These are phyloP conservation scores for Cryptosporidium sp. DNA, from an alignment of 169 alveolate species.

Conservation along the genomic window DNA sequence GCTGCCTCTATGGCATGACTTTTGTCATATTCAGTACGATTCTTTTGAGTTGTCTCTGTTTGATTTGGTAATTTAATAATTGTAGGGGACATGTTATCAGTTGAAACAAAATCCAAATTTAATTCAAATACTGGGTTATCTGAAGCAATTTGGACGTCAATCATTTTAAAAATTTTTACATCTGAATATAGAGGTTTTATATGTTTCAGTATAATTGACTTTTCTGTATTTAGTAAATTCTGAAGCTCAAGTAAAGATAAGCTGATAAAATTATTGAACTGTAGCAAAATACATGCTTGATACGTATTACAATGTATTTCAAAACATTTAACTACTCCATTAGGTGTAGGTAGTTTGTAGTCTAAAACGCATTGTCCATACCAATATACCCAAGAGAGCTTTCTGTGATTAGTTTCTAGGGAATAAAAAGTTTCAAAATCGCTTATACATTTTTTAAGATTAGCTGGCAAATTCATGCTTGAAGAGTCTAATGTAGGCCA, in stretches of 20 bases:
- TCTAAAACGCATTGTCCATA: slow-evolving; percentile 80
- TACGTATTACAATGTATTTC: slow-evolving; percentile 81
- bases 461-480: slow-evolving; percentile 77
- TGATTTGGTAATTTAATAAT: slow-evolving; percentile 67
- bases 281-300: slow-evolving; percentile 84
- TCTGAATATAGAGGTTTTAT: slow-evolving; percentile 43
- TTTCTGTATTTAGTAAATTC: slow-evolving; percentile 19
- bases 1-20: slow-evolving; percentile 93
- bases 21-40: slow-evolving; percentile 85
- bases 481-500: slow-evolving; percentile 86
- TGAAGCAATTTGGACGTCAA: not conserved
- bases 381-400: slow-evolving; percentile 87
- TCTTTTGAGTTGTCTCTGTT: slow-evolving; percentile 77
- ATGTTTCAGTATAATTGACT: slow-evolving; percentile 20
- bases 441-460: slow-evolving; percentile 73
- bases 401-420: slow-evolving; percentile 84
- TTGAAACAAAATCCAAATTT: not conserved
- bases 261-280: slow-evolving; percentile 77
- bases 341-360: slow-evolving; percentile 22
- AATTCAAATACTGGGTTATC: slow-evolving; percentile 10
- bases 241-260: slow-evolving; percentile 30
- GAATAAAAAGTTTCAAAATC: slow-evolving; percentile 80
- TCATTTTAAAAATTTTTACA: not conserved
- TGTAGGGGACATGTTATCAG: not conserved
- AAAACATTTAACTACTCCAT: slow-evolving; percentile 30